A percentile compares a stretch with the other conserved stretches of the same genome.
Evolutionary conservation across 2,329 filamentous ascomycete species (phyloP).

Genomic region (Penicillium expansum): DNA sequence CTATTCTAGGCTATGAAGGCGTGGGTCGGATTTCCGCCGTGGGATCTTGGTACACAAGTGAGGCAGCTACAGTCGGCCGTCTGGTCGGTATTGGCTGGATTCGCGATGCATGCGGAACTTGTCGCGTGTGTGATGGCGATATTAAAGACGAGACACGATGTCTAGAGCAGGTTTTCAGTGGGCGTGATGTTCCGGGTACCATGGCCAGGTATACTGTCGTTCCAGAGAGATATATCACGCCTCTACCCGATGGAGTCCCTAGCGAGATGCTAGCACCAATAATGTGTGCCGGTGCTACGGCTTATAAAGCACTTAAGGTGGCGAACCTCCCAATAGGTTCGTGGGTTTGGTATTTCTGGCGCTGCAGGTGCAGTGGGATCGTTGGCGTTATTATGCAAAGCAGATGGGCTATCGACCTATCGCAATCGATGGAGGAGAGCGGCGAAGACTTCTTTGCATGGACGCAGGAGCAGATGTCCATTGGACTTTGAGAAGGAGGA

Average conservation of each 20-base stretch:
- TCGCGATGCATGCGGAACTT: neutral
- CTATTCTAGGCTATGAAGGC: neutral
- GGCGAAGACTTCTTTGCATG: neutral
- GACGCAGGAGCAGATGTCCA: neutral
- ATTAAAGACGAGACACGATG: neutral
- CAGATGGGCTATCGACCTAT: neutral
- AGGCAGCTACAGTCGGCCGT: neutral
- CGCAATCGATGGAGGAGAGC: neutral
- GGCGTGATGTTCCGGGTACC: neutral
- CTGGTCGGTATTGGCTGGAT: neutral
- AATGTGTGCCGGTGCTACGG: neutral
- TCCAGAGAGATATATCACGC: neutral
- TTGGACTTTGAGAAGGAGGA: neutral
- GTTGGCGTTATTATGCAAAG: neutral
- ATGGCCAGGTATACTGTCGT: neutral
- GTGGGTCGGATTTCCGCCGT: neutral
- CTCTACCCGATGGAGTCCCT: neutral
- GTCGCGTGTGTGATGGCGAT: neutral
- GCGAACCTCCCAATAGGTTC: neutral
- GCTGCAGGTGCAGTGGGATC: neutral
- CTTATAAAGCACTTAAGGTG: neutral
- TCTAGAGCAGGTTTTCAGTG: neutral
- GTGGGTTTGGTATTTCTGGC: neutral
- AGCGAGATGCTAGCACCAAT: neutral
- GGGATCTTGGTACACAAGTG: neutral